Evolutionary conservation across 176 grass and related monocot species (phyloP).

Genomic region (Musa schizocarpa): DNA sequence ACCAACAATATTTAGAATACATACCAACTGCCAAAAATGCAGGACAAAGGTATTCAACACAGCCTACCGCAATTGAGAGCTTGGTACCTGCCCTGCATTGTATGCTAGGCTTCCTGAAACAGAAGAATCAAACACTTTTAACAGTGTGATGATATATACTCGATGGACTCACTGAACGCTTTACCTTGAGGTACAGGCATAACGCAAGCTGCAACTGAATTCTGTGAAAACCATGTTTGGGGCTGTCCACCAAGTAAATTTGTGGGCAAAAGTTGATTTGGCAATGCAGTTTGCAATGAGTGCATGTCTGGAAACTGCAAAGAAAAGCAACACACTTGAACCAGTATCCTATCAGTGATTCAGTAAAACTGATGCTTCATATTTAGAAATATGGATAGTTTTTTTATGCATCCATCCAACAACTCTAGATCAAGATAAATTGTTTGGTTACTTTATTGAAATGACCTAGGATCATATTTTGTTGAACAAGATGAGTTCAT

Average conservation of each 20-base stretch:
- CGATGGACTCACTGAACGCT: slow-evolving; percentile 9
- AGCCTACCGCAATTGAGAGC: slow-evolving; percentile 50
- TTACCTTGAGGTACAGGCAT: slow-evolving; percentile 43
- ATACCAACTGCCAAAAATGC: slow-evolving; percentile 5
- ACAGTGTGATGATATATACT: background rate
- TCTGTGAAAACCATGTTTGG: slow-evolving; percentile 51
- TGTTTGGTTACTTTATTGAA: background rate
- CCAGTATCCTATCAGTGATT: too few species aligned
- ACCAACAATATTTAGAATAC: background rate
- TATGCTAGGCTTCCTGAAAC: slow-evolving; percentile 44
- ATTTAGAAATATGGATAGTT: too few species aligned
- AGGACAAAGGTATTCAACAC: slow-evolving; percentile 8
- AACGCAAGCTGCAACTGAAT: slow-evolving; percentile 23
- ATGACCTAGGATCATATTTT: background rate
- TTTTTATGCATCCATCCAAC: too few species aligned
- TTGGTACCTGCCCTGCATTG: slow-evolving; percentile 27
- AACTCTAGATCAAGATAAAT: background rate
- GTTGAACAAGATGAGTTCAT: too few species aligned
- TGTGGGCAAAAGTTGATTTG: slow-evolving; percentile 29
- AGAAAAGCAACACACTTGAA: background rate
- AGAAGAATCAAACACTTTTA: background rate
- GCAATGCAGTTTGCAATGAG: slow-evolving; percentile 39
- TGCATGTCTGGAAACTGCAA: slow-evolving; percentile 57
- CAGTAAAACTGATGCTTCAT: too few species aligned
- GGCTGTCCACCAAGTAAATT: slow-evolving; percentile 40